Evolutionary conservation across 1,139 yeast genomes (phyloP), one percentile per base, ranked within the genome.

Genomic region (Magnusiomyces suaveolens): DNA sequence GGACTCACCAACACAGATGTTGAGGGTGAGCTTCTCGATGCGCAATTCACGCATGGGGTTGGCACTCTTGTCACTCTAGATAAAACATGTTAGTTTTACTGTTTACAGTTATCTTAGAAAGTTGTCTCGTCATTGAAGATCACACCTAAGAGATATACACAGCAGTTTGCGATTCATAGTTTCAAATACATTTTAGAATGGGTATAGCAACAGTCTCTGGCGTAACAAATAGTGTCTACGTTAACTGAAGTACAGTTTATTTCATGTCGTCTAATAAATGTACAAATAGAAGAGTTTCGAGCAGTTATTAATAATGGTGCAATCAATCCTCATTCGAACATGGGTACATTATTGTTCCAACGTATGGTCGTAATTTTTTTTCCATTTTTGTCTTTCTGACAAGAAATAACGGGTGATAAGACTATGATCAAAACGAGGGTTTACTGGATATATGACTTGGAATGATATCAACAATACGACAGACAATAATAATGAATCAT

Each of bases 1-100:
- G 78, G 97, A 90, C 81, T 92, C 98, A 83, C 99, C 99, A 78
- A 92, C 98, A 79, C 96, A 90, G 80, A 92, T 92, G 94, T 92
- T 94, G 80, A 92, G 87, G 79, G 92, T 97, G 79, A 92, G 86
- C 82, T 92, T 94, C 82, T 92, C 97, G 81, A 92, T 92, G 82
- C 87, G 92, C 80, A 94, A 83, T 72, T 92, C 97, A 81, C 96
- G 94, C 98, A 94, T 92, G 79, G 87, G 80, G 77, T 84, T 84
- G 66, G 75, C 71, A 65, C 74, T 60, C 68, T 72, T 70, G 72
- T 71, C 76, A 61, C 63, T 56, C 59, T 56, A 36, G 49, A 51
- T 43, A 38, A 43, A 25, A 21, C 6, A n/a, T 32, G 51, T 52
- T 51, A 55, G 57, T 44, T 52, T 25, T 24, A 48, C 20, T 23